phyloP scores from a whole-genome alignment of 2,329 filamentous ascomycete species.

The Davidsoniella virescens region DNA sequence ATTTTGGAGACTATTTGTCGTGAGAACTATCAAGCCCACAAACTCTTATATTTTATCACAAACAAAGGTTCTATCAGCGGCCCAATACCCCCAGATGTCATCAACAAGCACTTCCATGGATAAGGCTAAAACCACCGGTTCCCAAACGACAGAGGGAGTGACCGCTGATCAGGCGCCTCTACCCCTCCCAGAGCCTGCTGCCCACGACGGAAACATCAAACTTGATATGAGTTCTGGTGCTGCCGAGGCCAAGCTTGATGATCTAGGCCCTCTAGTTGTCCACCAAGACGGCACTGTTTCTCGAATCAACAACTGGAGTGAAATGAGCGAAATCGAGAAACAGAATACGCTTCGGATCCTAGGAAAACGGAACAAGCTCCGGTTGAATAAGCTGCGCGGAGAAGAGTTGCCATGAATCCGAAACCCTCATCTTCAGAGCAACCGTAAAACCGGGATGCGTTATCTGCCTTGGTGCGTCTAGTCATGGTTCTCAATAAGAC shows the following conservation, averaged over 20 bases:
- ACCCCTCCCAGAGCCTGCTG: constrained; percentile 12
- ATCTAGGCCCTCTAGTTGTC: constrained; percentile 57
- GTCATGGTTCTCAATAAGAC: too few relatives aligned
- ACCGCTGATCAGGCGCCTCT: constrained; percentile 1
- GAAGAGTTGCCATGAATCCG: not conserved
- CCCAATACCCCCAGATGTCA: not conserved
- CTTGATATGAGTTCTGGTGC: constrained; percentile 21
- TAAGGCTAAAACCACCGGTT: not conserved
- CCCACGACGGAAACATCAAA: constrained; percentile 13
- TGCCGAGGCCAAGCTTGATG: constrained; percentile 41
- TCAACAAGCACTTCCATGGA: not conserved
- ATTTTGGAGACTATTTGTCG: too few relatives aligned
- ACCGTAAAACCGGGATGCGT: not conserved
- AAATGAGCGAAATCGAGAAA: constrained; percentile 53
- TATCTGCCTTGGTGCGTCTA: not conserved
- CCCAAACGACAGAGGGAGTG: not conserved
- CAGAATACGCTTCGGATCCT: constrained; percentile 50
- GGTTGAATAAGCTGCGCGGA: constrained; percentile 35
- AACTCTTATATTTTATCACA: too few relatives aligned
- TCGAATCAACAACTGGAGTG: constrained; percentile 55
- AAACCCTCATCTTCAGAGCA: too few relatives aligned
- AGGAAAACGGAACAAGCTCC: constrained; percentile 49
- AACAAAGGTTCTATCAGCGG: not conserved
- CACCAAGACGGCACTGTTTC: constrained; percentile 56
- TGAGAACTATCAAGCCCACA: too few relatives aligned